Base-by-base conservation (phyloP, 129 eudicot species). In the Helianthus tuberosus region DNA sequence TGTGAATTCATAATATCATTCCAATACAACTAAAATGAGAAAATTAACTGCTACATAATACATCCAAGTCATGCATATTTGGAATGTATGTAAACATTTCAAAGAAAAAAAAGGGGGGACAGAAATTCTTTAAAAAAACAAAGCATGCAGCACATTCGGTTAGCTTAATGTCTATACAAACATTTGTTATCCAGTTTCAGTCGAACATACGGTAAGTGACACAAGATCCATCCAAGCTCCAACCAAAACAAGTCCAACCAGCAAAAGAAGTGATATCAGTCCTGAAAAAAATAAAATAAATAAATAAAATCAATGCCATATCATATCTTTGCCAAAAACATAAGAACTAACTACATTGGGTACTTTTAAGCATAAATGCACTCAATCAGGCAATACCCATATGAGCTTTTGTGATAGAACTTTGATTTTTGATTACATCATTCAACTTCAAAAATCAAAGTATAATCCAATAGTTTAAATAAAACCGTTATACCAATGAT, bases 161-260 rank as follows among this genome's bases (percentile, higher is more conserved):
- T 59, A 39, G 65, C 48, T 16, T 65, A 50, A 20, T 35, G 32
- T 14, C 9, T 57, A 60, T 47, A 51, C 57, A 46, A 66, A 39
- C 58, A 80, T 20, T 63, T 52, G 47, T 29, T n/a, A 51, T 53
- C 44, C 23, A 32, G 10, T 41, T 62, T 39, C 12, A 20, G 2
- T 14, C 52, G 53, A 13, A 77, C 97, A 85, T 79, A 94, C 99
- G 54, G 97, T 82, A 20, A 88, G 87, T 16, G 96, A 85, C 47
- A 90, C 55, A 11, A 83, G 73, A 74, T 84, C 86, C 88, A 86
- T 67, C 84, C 84, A 77, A 66, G 76, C 85, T 66, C 97, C 96
- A 67, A 84, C 49, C 35, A 83, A 82, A 20, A 94, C 93, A 8
- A 91, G 84, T 48, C 79, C 75, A 51, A 94, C 84, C 76, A 91